A percentile compares a stretch with the other conserved stretches of the same genome.
These are phyloP conservation scores for Gonapodya sp. DNA, from an alignment of 192 early-diverging fungal species.

Conservation along the genomic window DNA sequence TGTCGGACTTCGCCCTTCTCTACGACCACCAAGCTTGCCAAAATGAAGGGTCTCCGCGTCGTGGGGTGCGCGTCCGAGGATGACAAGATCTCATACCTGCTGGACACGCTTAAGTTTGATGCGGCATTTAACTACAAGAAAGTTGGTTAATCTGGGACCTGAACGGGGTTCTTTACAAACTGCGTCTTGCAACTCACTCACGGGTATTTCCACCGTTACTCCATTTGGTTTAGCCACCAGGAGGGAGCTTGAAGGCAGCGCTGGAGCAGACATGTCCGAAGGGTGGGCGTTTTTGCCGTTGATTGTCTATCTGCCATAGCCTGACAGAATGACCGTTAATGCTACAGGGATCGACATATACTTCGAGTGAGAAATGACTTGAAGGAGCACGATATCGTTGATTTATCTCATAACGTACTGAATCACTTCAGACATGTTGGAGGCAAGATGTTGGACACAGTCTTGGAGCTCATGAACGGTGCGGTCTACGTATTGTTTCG, in stretches of 20 bases:
- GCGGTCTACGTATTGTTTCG: too few species aligned
- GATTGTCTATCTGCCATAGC: not conserved
- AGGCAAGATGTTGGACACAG: slow-evolving; percentile 68
- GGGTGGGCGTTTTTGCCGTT: too few species aligned
- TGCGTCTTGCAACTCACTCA: not conserved
- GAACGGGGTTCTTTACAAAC: not conserved
- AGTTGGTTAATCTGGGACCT: slow-evolving; percentile 17
- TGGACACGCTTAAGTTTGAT: slow-evolving; percentile 60
- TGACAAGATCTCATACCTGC: slow-evolving; percentile 67
- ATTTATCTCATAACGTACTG: too few species aligned
- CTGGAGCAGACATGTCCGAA: slow-evolving; percentile 57
- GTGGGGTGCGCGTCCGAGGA: slow-evolving; percentile 76
- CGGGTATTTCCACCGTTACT: not conserved
- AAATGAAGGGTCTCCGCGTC: slow-evolving; percentile 25
- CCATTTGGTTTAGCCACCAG: not conserved
- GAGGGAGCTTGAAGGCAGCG: slow-evolving; percentile 25
- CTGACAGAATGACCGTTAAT: not conserved
- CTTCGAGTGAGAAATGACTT: slow-evolving; percentile 72
- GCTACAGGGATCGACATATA: slow-evolving; percentile 70
- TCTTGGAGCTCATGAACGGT: slow-evolving; percentile 49
- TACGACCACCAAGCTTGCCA: not conserved
- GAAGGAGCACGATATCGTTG: too few species aligned
- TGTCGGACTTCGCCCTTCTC: slow-evolving; percentile 37
- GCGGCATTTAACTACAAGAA: slow-evolving; percentile 92
- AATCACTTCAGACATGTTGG: slow-evolving; percentile 13